These are phyloP conservation scores for Lentinula edodes DNA, from an alignment of 768 basidiomycete species.

Conservation along the genomic window DNA sequence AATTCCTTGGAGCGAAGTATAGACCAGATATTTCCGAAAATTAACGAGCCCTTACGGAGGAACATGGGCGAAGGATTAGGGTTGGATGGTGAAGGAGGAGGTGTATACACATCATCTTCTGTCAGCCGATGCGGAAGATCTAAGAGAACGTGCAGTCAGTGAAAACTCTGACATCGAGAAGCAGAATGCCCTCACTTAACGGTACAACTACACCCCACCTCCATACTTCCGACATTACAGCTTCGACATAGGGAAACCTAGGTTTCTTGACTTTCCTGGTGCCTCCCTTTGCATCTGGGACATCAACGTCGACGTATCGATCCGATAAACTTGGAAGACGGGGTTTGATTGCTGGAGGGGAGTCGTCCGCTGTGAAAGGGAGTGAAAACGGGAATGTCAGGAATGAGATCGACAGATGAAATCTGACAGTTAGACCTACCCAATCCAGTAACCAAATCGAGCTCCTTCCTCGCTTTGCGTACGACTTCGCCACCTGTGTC, in stretches of 20 bases:
- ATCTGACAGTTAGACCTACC: conserved; percentile 17
- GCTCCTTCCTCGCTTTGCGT: conserved; percentile 55
- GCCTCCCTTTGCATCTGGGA: background rate
- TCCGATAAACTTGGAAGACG: background rate
- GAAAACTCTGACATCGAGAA: background rate
- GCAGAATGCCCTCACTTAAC: conserved; percentile 35
- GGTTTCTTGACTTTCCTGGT: background rate
- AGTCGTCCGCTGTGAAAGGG: conserved; percentile 40
- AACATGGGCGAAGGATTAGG: conserved; percentile 30
- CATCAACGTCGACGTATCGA: conserved; percentile 9
- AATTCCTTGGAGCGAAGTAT: conserved; percentile 8
- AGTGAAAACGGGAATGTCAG: conserved; percentile 53
- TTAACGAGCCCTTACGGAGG: conserved; percentile 9
- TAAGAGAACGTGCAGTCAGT: conserved; percentile 16
- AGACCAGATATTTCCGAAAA: conserved; percentile 62
- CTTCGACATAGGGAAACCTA: conserved; percentile 29
- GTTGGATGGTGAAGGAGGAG: conserved; percentile 39
- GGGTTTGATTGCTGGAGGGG: background rate
- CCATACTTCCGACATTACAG: conserved; percentile 47
- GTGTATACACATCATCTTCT: conserved; percentile 58
- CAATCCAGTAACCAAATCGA: conserved; percentile 52
- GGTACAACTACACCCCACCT: conserved; percentile 58
- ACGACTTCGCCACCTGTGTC: conserved; percentile 29
- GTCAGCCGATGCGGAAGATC: conserved; percentile 61
- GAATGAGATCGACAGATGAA: conserved; percentile 31